Conservation (phyloP, 305 asterid genomes). For the Fraxinus sp. region DNA sequence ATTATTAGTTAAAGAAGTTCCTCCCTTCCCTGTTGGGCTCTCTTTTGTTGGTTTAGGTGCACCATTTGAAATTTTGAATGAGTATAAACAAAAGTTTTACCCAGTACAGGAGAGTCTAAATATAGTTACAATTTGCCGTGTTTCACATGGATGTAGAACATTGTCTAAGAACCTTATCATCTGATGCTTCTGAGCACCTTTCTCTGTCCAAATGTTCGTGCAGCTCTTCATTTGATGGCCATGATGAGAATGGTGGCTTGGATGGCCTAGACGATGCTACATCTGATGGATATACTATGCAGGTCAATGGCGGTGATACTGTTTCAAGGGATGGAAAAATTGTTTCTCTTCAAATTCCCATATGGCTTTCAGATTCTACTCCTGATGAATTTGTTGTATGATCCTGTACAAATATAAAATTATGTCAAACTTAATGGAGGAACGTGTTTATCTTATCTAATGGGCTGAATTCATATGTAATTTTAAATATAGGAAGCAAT, state of each 20-base stretch:
- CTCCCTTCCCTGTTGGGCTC: conserved; percentile 17
- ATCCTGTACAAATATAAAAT: conserved; percentile 32
- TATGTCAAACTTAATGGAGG: conserved; percentile 22
- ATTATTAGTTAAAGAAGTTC: not conserved
- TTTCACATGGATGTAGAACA: conserved; percentile 12
- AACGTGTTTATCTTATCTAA: conserved; percentile 27
- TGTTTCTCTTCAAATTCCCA: conserved; percentile 65
- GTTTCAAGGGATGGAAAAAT: conserved; percentile 50
- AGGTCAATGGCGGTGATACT: conserved; percentile 62
- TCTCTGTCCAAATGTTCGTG: conserved; percentile 33
- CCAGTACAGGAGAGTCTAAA: conserved; percentile 13
- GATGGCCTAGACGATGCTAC: conserved; percentile 62
- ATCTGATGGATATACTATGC: conserved; percentile 56
- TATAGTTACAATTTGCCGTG: conserved; percentile 15
- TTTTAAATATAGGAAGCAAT: conserved; percentile 78
- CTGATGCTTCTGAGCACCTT: conserved; percentile 20
- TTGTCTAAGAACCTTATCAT: not conserved
- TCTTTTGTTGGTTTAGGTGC: conserved; percentile 14
- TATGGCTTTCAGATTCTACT: conserved; percentile 89
- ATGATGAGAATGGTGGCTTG: conserved; percentile 61
- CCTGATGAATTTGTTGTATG: conserved; percentile 99
- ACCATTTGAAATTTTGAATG: conserved; percentile 1
- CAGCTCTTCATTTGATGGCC: conserved; percentile 78
- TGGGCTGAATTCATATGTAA: conserved; percentile 29
- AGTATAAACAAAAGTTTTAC: conserved; percentile 3